Conservation (phyloP, 1,284 basidiomycete genomes). For the Apiotrichum veenhuisii region DNA sequence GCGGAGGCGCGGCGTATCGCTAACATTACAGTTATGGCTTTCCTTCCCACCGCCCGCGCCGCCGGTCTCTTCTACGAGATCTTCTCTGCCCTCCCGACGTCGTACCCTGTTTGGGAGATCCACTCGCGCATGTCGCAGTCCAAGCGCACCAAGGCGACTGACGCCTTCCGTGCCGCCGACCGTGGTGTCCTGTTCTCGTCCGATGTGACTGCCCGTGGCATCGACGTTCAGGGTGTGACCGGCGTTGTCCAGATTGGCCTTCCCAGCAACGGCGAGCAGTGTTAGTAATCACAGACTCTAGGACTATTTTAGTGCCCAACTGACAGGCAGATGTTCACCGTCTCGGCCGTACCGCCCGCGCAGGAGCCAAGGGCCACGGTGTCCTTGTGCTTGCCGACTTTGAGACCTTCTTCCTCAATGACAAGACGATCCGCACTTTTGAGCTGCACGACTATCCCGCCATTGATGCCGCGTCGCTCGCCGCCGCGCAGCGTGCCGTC, state of each 20-base stretch:
- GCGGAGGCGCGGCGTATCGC: not conserved
- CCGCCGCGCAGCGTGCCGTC: conserved; percentile 27
- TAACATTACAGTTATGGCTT: conserved; percentile 54
- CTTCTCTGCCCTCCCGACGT: conserved; percentile 39
- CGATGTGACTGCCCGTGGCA: conserved; percentile 55
- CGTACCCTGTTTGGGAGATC: conserved; percentile 41
- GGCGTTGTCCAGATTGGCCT: conserved; percentile 58
- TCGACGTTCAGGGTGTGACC: conserved; percentile 53
- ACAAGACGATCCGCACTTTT: conserved; percentile 51
- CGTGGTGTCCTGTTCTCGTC: conserved; percentile 54
- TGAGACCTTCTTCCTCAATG: conserved; percentile 58
- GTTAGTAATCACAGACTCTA: conserved; percentile 22
- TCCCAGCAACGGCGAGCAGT: conserved; percentile 50
- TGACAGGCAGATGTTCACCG: conserved; percentile 47
- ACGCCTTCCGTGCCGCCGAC: conserved; percentile 55
- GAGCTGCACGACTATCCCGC: conserved; percentile 45
- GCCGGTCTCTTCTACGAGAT: conserved; percentile 58
- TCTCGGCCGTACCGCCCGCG: conserved; percentile 55
- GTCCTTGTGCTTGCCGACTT: conserved; percentile 58
- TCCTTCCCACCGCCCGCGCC: conserved; percentile 66
- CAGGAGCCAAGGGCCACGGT: conserved; percentile 55
- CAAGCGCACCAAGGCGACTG: conserved; percentile 54
- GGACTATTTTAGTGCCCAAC: not conserved
- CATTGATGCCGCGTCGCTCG: conserved; percentile 14
- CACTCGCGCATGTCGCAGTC: conserved; percentile 45